Evolutionary conservation across 192 early-diverging fungal genomes (phyloP), one percentile per base, ranked within the genome.

Genomic region (Gaertneriomyces semiglobifer): DNA sequence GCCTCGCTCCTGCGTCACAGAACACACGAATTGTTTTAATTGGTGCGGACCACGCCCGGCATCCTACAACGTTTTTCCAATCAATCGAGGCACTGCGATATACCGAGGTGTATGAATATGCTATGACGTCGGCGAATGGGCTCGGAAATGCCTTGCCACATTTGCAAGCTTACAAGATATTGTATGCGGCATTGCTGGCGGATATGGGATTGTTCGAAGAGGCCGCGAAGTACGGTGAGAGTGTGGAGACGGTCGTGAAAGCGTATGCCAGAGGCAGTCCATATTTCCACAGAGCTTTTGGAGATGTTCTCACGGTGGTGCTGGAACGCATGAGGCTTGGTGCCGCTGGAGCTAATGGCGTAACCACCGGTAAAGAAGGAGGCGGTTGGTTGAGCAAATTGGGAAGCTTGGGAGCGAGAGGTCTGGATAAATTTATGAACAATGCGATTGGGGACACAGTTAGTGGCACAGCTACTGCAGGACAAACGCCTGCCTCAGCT

Each of bases 111-210:
- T 93, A 87, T 67, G 93, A 95, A 69, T 87, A 88, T 73, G 81
- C 86, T 9, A 77, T 82, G 44, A 85, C 86, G 10, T 70, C 85
- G 18, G 73, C 71, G 25, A 48, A 72, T 76, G 20, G 74, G 62
- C 46, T 57, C 33, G 78, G 76, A 20, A 80, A 83, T 14, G 69
- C 74, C 18, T 57, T 99, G n/a, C 91, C 92, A n/a, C 90, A 90
- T 65, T 72, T 99, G 51, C 94, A 96, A 67, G 85, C 86, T 0
- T 94, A 93, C 84, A 97, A 97, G 68, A 77, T 99, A 6, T 60
- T 76, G 38, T 84, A 91, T 66, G 91, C 92, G 12, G 88, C 85
- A 82, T 86, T 87, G 73, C 79, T 99, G 7, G 82, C 84, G 7
- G 95, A 96, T 54, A 77, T 85, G 54, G 93, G 96, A 5, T 81